Percentiles rank a stretch among this genome's conserved stretches.
phyloP scores from a whole-genome alignment of 1,284 basidiomycete species.

The Ustanciosporium gigantosporum region DNA sequence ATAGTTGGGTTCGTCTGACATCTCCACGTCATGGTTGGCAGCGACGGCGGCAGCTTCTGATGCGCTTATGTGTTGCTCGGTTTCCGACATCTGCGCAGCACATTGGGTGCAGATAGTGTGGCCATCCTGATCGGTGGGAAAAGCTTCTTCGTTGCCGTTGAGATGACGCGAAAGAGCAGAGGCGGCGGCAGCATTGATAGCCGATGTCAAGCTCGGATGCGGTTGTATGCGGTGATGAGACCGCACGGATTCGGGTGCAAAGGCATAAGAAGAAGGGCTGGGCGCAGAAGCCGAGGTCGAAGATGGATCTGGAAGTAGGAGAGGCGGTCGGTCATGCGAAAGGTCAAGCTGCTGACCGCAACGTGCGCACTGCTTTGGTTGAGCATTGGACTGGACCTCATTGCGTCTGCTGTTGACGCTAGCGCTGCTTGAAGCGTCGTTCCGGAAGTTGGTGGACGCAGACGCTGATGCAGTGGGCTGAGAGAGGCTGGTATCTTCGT shows the following conservation, averaged over 20 bases:
- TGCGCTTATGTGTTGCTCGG: no score
- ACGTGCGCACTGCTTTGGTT: constrained; percentile 32
- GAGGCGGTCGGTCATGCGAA: constrained; percentile 11
- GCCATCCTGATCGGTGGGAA: constrained; percentile 14
- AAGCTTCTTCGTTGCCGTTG: constrained; percentile 9
- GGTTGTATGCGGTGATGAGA: constrained; percentile 27
- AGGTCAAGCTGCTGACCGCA: constrained; percentile 36
- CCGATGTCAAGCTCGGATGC: constrained; percentile 31
- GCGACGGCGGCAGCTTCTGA: no score
- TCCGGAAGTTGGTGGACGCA: not conserved
- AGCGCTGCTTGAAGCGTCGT: no score
- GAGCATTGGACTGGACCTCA: constrained; percentile 5
- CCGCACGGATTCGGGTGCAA: constrained; percentile 30
- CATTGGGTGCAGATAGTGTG: constrained; percentile 32
- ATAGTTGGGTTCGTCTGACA: no score
- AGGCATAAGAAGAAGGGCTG: constrained; percentile 37
- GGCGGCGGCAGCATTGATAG: constrained; percentile 38
- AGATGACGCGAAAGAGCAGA: constrained; percentile 32
- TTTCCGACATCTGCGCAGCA: constrained; percentile 16
- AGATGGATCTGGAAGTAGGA: constrained; percentile 8
- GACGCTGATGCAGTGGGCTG: constrained; percentile 1
- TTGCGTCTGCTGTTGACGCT: no score
- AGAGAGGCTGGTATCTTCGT: constrained; percentile 1
- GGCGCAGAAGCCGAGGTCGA: constrained; percentile 26
- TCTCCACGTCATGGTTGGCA: no score